These are phyloP conservation scores for Microdochium nivale DNA, from an alignment of 2,329 filamentous ascomycete genomes.

Conservation along the genomic window DNA sequence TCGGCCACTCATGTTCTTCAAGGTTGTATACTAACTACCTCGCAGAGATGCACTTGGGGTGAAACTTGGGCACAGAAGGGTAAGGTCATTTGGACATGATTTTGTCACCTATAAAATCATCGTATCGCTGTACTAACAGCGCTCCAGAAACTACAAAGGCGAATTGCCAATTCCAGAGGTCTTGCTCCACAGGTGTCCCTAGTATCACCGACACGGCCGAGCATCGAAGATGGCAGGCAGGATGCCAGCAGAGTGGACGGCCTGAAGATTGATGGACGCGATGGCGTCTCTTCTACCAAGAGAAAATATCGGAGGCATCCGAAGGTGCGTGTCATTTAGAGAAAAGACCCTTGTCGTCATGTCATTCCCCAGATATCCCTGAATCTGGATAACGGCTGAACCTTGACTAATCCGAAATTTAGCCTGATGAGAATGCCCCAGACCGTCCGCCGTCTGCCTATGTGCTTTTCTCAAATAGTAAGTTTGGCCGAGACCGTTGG, in stretches of 20 bases:
- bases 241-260: conserved; percentile 42
- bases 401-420: neutral
- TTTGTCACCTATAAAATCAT: neutral
- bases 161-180: conserved; percentile 67
- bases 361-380: neutral
- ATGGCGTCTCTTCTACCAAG: conserved; percentile 42
- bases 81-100: conserved; percentile 30
- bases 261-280: conserved; percentile 34
- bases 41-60: conserved; percentile 62
- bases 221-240: conserved; percentile 42
- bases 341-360: neutral
- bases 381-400: neutral
- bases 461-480: conserved; percentile 79
- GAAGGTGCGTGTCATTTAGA: conserved; percentile 42
- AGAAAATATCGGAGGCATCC: conserved; percentile 72
- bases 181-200: conserved; percentile 45
- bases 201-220: conserved; percentile 38
- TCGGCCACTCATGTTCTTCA: neutral
- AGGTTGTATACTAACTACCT: conserved; percentile 5
- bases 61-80: conserved; percentile 72
- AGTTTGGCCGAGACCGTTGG: conserved; percentile 23
- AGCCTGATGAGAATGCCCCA: conserved; percentile 72
- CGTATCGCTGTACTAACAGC: conserved; percentile 6
- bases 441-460: conserved; percentile 76
- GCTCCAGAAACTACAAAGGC: conserved; percentile 67